phyloP scores from a whole-genome alignment of 257 asterid genomes.

The Rehmannia glutinosa region DNA sequence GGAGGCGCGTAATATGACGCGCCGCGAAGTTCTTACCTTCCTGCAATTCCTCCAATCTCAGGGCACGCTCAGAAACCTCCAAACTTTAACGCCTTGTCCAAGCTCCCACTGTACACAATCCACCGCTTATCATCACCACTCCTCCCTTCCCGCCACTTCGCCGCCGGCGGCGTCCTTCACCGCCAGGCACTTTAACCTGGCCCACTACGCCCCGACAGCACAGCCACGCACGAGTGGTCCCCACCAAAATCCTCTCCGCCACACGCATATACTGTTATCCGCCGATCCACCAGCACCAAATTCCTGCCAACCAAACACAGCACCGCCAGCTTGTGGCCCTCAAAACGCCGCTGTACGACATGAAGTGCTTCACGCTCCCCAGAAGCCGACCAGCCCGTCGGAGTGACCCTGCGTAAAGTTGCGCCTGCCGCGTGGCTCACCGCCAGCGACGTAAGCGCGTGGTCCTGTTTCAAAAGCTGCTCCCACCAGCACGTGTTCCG shows the following conservation, averaged over 20 bases:
- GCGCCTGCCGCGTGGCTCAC: conserved; percentile 31
- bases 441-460: conserved; percentile 74
- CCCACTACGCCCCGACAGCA: conserved; percentile 71
- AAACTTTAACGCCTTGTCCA: conserved; percentile 66
- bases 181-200: conserved; percentile 92
- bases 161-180: conserved; percentile 27
- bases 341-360: conserved; percentile 68
- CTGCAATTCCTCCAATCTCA: background rate
- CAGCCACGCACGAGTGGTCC: conserved; percentile 53
- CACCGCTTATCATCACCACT: conserved; percentile 26
- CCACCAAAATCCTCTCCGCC: conserved; percentile 84
- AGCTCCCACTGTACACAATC: conserved; percentile 74
- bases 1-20: conserved; percentile 4
- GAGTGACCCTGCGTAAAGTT: conserved; percentile 82
- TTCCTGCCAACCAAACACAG: conserved; percentile 66
- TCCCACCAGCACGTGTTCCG: conserved; percentile 60
- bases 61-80: conserved; percentile 52
- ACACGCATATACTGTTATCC: conserved; percentile 78
- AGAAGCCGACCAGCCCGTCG: conserved; percentile 81
- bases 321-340: conserved; percentile 88
- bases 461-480: conserved; percentile 55
- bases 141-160: conserved; percentile 5
- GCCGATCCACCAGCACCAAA: conserved; percentile 81
- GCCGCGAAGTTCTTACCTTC: background rate
- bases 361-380: conserved; percentile 61